These are phyloP conservation scores for Camellia sinensis DNA, from an alignment of 148 eudicot species.

Conservation along the genomic window DNA sequence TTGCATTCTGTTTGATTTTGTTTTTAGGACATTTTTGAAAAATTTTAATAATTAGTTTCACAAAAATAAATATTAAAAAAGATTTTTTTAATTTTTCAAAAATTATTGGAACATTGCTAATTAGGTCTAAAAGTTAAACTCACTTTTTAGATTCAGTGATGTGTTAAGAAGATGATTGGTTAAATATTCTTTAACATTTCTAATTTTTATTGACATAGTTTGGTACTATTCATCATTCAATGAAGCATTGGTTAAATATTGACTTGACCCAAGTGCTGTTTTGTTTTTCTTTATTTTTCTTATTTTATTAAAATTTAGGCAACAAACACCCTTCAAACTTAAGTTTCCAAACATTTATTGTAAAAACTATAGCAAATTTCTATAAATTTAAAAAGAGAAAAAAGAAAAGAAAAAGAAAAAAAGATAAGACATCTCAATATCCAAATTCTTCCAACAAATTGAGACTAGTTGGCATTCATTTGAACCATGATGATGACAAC, in stretches of 20 bases:
- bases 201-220: not conserved
- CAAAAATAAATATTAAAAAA: too few relatives aligned
- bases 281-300: not conserved
- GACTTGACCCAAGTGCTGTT: not conserved
- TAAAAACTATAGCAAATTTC: not conserved
- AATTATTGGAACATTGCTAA: too few relatives aligned
- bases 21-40: too few relatives aligned
- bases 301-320: not conserved
- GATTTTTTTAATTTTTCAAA: too few relatives aligned
- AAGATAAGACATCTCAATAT: not conserved
- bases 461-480: conserved; percentile 6
- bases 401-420: too few relatives aligned
- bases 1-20: too few relatives aligned
- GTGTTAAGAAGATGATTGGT: too few relatives aligned
- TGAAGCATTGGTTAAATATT: not conserved
- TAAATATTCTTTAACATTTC: not conserved
- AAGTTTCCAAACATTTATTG: not conserved
- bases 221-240: not conserved
- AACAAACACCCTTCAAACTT: not conserved
- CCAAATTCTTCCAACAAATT: conserved; percentile 6
- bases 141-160: too few relatives aligned
- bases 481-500: conserved; percentile 6
- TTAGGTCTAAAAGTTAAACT: too few relatives aligned
- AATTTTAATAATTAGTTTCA: too few relatives aligned
- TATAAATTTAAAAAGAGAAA: too few relatives aligned